Evolutionary conservation across 352 stramenopile genomes (phyloP).

Genomic region (Pythium brassicae): DNA sequence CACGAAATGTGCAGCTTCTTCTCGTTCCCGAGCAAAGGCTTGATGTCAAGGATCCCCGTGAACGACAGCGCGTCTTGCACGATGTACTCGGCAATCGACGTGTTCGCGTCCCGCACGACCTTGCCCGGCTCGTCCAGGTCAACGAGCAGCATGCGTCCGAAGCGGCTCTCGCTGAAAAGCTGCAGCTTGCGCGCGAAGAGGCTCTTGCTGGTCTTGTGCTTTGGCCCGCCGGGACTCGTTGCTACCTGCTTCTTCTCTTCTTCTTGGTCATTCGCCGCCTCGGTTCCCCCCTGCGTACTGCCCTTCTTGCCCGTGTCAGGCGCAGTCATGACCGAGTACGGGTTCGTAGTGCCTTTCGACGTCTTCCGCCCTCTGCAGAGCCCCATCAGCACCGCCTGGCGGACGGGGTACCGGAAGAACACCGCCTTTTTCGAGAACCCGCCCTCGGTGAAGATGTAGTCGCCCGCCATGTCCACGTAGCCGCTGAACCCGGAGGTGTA

Average conservation of each 20-base stretch:
- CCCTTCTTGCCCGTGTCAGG: neutral
- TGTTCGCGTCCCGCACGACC: conserved; percentile 21
- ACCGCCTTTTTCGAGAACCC: neutral
- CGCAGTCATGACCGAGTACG: neutral
- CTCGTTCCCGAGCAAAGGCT: conserved; percentile 38
- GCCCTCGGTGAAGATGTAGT: conserved; percentile 1
- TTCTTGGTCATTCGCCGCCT: neutral
- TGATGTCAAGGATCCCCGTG: conserved; percentile 50
- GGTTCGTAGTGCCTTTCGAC: conserved; percentile 22
- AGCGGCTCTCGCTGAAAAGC: conserved; percentile 27
- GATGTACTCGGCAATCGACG: conserved; percentile 24
- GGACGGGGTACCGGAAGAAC: neutral
- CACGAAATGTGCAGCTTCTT: conserved; percentile 28
- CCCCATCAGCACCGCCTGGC: neutral
- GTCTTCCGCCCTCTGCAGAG: conserved; percentile 8
- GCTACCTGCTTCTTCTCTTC: neutral
- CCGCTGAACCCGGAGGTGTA: conserved; percentile 1
- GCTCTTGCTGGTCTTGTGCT: conserved; percentile 20
- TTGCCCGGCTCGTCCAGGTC: conserved; percentile 27
- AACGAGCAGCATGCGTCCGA: conserved; percentile 34
- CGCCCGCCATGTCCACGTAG: neutral
- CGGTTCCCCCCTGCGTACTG: neutral
- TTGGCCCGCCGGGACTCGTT: neutral
- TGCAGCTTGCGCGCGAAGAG: conserved; percentile 40
- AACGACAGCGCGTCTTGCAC: conserved; percentile 40